phyloP scores from a whole-genome alignment of 2,329 filamentous ascomycete genomes.

The Cordyceps militaris region DNA sequence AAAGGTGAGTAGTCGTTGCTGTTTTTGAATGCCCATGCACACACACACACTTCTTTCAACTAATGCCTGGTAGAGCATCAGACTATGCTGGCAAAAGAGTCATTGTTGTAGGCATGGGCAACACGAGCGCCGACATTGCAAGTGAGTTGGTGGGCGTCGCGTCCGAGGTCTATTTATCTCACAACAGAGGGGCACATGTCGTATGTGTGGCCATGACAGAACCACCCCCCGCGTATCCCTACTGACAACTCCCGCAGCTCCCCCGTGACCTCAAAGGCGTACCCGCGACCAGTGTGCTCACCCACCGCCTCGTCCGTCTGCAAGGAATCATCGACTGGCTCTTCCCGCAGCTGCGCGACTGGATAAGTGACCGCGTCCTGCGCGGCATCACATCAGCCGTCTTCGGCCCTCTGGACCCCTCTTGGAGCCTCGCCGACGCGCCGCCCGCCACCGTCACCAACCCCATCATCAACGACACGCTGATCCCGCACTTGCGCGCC shows the following conservation, averaged over 20 bases:
- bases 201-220: slow-evolving; percentile 19
- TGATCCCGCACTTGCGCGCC: slow-evolving; percentile 29
- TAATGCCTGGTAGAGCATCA: slow-evolving; percentile 15
- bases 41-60: too few relatives aligned
- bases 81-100: slow-evolving; percentile 36
- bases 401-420: background rate
- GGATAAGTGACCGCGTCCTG: slow-evolving; percentile 3
- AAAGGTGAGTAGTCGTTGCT: slow-evolving; percentile 19
- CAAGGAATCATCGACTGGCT: slow-evolving; percentile 4
- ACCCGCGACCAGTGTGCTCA: slow-evolving; percentile 6
- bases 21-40: background rate
- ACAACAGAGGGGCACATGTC: slow-evolving; percentile 32
- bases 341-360: background rate
- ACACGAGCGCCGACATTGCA: slow-evolving; percentile 27
- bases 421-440: slow-evolving; percentile 23
- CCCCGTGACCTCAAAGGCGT: slow-evolving; percentile 9
- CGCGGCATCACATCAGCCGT: background rate
- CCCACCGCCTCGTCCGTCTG: slow-evolving; percentile 4
- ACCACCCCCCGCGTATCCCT: background rate
- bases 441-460: slow-evolving; percentile 19
- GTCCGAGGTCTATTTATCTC: slow-evolving; percentile 34
- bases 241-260: background rate
- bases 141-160: slow-evolving; percentile 27
- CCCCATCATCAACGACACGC: slow-evolving; percentile 23
- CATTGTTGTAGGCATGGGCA: slow-evolving; percentile 36